Evolutionary conservation across 768 basidiomycete species (phyloP).

Genomic region (Suillus decipiens): DNA sequence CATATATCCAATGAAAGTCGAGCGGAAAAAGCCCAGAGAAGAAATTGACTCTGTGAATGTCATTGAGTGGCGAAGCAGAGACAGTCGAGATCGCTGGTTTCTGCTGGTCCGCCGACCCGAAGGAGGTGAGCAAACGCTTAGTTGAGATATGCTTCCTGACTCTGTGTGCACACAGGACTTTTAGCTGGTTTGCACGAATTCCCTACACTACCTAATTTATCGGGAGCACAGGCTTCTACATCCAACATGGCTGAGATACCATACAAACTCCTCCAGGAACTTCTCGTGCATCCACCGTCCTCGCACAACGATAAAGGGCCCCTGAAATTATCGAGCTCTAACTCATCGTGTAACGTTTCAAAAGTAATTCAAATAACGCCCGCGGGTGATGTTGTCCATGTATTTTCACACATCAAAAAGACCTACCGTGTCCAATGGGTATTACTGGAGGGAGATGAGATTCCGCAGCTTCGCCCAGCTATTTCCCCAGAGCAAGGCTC

Average conservation of each 20-base stretch:
- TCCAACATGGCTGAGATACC: slow-evolving; percentile 35
- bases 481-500: slow-evolving; percentile 7
- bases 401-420: slow-evolving; percentile 91
- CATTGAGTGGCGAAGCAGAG: slow-evolving; percentile 67
- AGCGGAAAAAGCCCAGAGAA: slow-evolving; percentile 79
- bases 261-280: slow-evolving; percentile 37
- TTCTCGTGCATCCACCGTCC: slow-evolving; percentile 38
- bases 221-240: slow-evolving; percentile 39
- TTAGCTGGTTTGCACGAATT: slow-evolving; percentile 91
- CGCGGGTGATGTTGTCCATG: slow-evolving; percentile 70
- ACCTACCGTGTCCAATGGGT: slow-evolving; percentile 81
- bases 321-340: not conserved
- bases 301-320: slow-evolving; percentile 8
- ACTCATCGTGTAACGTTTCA: not conserved
- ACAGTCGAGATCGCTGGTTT: slow-evolving; percentile 54
- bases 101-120: slow-evolving; percentile 82
- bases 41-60: slow-evolving; percentile 86
- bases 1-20: slow-evolving; percentile 84
- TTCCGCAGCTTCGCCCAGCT: slow-evolving; percentile 29
- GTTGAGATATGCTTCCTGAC: slow-evolving; percentile 10
- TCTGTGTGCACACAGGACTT: slow-evolving; percentile 56
- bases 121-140: slow-evolving; percentile 51
- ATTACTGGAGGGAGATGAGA: slow-evolving; percentile 50
- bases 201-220: slow-evolving; percentile 63
- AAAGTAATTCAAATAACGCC: slow-evolving; percentile 45